Evolutionary conservation across 805 yeast genomes (phyloP).

Genomic region (Jamesozyma piceae): DNA sequence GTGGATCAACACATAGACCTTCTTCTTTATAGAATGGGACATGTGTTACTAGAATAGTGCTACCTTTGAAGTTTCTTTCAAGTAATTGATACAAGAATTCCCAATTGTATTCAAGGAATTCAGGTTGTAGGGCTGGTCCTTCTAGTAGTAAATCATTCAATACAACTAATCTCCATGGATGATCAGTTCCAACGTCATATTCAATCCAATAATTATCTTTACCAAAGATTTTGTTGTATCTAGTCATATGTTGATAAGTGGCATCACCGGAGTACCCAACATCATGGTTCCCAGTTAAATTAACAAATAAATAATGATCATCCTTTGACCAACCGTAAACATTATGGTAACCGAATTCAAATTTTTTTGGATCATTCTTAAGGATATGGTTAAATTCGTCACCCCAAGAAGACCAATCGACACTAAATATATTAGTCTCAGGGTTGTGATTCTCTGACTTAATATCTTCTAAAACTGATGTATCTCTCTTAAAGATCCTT

Average conservation of each 20-base stretch:
- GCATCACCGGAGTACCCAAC: slow-evolving; percentile 94
- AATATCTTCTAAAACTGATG: slow-evolving; percentile 45
- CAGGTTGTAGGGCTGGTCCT: slow-evolving; percentile 79
- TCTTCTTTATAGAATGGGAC: slow-evolving; percentile 76
- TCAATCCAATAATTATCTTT: slow-evolving; percentile 75
- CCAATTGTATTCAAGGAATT: slow-evolving; percentile 59
- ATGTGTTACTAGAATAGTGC: slow-evolving; percentile 79
- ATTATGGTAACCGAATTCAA: slow-evolving; percentile 45
- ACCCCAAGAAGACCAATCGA: slow-evolving; percentile 25
- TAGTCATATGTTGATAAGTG: slow-evolving; percentile 78
- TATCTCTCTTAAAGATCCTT: slow-evolving; percentile 58
- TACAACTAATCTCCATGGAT: slow-evolving; percentile 85
- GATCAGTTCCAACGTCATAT: slow-evolving; percentile 50
- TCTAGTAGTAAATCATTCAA: slow-evolving; percentile 76
- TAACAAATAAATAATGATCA: slow-evolving; percentile 61
- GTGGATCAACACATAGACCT: slow-evolving; percentile 85
- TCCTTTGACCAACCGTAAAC: slow-evolving; percentile 57
- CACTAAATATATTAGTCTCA: slow-evolving; percentile 20
- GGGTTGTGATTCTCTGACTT: slow-evolving; percentile 25
- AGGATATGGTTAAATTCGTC: slow-evolving; percentile 11
- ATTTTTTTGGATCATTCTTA: slow-evolving; percentile 16
- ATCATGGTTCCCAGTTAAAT: slow-evolving; percentile 91
- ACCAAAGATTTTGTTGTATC: slow-evolving; percentile 71
- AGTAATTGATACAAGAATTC: slow-evolving; percentile 57
- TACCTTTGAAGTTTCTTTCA: slow-evolving; percentile 53